These are phyloP conservation scores for Pythium rhizo-oryzae DNA, from an alignment of 352 stramenopile species.

Conservation along the genomic window DNA sequence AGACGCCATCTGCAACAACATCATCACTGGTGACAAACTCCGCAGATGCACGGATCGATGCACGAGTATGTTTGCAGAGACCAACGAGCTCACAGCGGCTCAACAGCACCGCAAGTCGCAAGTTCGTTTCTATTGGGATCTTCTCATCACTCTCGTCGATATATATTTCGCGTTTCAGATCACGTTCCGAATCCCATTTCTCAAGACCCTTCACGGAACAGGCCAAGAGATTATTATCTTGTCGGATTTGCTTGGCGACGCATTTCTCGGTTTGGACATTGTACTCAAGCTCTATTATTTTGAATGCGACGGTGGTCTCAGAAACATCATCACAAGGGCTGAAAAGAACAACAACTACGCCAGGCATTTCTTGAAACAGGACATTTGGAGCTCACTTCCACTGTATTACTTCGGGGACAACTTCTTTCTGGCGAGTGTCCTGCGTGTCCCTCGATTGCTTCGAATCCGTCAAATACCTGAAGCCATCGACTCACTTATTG, in stretches of 20 bases:
- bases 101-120: conserved; percentile 57
- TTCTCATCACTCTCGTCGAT: conserved; percentile 51
- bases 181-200: conserved; percentile 73
- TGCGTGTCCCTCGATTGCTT: conserved; percentile 60
- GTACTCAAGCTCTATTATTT: conserved; percentile 82
- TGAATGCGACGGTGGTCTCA: conserved; percentile 58
- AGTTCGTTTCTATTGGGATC: conserved; percentile 65
- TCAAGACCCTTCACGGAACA: conserved; percentile 34
- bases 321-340: conserved; percentile 48
- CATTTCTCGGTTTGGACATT: conserved; percentile 49
- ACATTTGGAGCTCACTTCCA: conserved; percentile 52
- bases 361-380: conserved; percentile 38
- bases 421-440: conserved; percentile 59
- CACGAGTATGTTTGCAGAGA: conserved; percentile 56
- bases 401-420: conserved; percentile 68
- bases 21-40: conserved; percentile 41
- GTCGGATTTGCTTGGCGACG: conserved; percentile 48
- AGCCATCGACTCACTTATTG: conserved; percentile 63
- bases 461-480: conserved; percentile 41
- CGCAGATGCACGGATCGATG: conserved; percentile 57
- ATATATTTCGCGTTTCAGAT: conserved; percentile 73
- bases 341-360: conserved; percentile 51
- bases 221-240: conserved; percentile 32
- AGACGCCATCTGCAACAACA: conserved; percentile 58
- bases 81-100: conserved; percentile 38